phyloP scores from a whole-genome alignment of 208 protist species.

The Blastocrithidia nonstop region DNA sequence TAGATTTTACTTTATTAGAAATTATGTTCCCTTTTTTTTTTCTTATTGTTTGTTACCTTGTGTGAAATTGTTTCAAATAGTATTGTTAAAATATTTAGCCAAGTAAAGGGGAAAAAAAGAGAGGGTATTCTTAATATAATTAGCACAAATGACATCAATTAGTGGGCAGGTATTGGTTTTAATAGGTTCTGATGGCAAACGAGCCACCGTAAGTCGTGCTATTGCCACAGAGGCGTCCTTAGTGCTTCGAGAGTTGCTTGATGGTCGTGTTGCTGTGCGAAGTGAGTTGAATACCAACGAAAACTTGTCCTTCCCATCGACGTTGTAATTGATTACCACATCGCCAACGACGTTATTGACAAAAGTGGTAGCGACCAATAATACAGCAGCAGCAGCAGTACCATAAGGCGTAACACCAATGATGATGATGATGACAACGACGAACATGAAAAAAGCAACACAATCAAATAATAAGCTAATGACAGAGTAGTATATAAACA shows the following conservation, averaged over 20 bases:
- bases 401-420: conserved; percentile 2
- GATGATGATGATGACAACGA: not conserved
- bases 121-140: not conserved
- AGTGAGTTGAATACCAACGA: not conserved
- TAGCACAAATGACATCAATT: not conserved
- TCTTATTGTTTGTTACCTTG: too few relatives aligned
- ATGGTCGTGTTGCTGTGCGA: conserved; percentile 20
- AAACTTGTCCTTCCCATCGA: not conserved
- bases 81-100: not conserved
- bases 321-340: too few relatives aligned
- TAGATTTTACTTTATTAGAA: too few relatives aligned
- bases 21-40: too few relatives aligned
- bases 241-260: conserved; percentile 60
- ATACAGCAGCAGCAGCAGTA: too few relatives aligned
- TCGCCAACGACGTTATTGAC: too few relatives aligned
- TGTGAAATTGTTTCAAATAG: not conserved
- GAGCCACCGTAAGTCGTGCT: conserved; percentile 32
- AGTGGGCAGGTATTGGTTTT: conserved; percentile 32
- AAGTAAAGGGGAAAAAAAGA: not conserved
- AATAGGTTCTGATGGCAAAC: conserved; percentile 45
- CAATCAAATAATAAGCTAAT: too few relatives aligned
- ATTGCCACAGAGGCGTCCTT: conserved; percentile 61
- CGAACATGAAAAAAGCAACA: too few relatives aligned
- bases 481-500: too few relatives aligned
- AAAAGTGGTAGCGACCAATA: too few relatives aligned